Evolutionary conservation across 2,329 filamentous ascomycete genomes (phyloP).

Genomic region (Mollisia scopiformis): DNA sequence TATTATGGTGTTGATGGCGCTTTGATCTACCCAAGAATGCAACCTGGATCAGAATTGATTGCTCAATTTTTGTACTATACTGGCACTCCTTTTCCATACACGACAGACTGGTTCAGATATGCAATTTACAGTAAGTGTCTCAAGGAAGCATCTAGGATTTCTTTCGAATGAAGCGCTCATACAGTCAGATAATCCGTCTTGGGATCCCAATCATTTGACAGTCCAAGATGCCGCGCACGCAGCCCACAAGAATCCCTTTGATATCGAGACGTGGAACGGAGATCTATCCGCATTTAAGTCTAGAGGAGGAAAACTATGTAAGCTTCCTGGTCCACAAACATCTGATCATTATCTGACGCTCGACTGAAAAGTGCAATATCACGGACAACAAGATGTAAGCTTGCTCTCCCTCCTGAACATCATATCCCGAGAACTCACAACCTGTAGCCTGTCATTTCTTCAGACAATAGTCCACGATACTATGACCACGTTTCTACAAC

Average conservation of each 20-base stretch:
- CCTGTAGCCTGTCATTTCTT: slow-evolving; percentile 37
- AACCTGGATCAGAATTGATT: slow-evolving; percentile 48
- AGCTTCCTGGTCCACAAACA: background rate
- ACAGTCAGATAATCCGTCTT: slow-evolving; percentile 37
- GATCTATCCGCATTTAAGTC: slow-evolving; percentile 23
- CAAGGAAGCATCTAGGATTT: too few species aligned
- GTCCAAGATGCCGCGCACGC: slow-evolving; percentile 35
- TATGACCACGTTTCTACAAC: slow-evolving; percentile 40
- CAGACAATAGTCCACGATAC: slow-evolving; percentile 48
- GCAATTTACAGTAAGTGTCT: slow-evolving; percentile 47
- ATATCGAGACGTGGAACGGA: slow-evolving; percentile 22
- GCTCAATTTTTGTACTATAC: slow-evolving; percentile 41
- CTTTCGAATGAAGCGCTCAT: background rate
- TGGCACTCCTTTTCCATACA: slow-evolving; percentile 20
- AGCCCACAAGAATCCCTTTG: slow-evolving; percentile 23
- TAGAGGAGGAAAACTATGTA: slow-evolving; percentile 21
- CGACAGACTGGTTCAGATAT: slow-evolving; percentile 48
- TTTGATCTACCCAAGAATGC: slow-evolving; percentile 40
- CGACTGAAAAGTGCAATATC: slow-evolving; percentile 30
- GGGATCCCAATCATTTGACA: slow-evolving; percentile 41
- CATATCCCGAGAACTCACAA: slow-evolving; percentile 2
- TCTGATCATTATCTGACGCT: background rate
- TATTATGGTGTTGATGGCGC: slow-evolving; percentile 18
- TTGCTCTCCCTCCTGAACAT: slow-evolving; percentile 13
- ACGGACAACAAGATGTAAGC: slow-evolving; percentile 40